phyloP scores from a whole-genome alignment of 2,329 filamentous ascomycete species.

The Ophiostoma angusticollis region DNA sequence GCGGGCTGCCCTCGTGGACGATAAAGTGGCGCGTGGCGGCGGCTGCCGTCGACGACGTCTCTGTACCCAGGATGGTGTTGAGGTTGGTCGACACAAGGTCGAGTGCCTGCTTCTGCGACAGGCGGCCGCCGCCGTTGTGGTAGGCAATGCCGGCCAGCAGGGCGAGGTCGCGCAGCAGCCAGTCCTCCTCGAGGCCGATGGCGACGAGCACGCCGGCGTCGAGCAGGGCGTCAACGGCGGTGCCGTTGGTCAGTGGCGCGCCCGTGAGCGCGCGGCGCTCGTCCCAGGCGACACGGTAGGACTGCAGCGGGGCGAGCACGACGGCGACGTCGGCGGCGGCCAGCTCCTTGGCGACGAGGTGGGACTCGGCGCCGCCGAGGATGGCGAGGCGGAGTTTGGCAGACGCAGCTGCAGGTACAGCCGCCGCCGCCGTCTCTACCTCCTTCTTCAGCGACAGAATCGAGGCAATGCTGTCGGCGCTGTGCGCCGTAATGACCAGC shows the following conservation, averaged over 20 bases:
- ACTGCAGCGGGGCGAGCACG: constrained; percentile 45
- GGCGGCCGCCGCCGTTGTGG: constrained; percentile 40
- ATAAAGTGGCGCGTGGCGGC: constrained; percentile 37
- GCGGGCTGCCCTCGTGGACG: constrained; percentile 48
- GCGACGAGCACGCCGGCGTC: constrained; percentile 46
- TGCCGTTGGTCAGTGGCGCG: constrained; percentile 53
- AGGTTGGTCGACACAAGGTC: constrained; percentile 44
- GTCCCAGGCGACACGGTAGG: constrained; percentile 45
- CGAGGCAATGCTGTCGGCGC: constrained; percentile 48
- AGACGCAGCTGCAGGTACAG: too few relatives aligned
- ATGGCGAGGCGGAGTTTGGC: constrained; percentile 47
- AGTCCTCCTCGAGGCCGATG: constrained; percentile 49
- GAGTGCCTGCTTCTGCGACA: constrained; percentile 42
- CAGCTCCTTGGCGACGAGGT: constrained; percentile 45
- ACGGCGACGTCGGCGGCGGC: constrained; percentile 44
- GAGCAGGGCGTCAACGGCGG: constrained; percentile 43
- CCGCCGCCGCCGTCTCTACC: constrained; percentile 30
- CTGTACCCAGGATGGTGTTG: constrained; percentile 46
- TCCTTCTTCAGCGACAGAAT: constrained; percentile 45
- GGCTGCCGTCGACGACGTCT: constrained; percentile 20
- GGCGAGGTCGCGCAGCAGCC: constrained; percentile 46
- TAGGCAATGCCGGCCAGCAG: constrained; percentile 47
- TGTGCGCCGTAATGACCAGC: constrained; percentile 46
- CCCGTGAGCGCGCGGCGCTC: constrained; percentile 48
- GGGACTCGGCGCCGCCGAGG: constrained; percentile 49